phyloP scores from a whole-genome alignment of 2,329 filamentous ascomycete genomes.

The Claviceps arundinis region DNA sequence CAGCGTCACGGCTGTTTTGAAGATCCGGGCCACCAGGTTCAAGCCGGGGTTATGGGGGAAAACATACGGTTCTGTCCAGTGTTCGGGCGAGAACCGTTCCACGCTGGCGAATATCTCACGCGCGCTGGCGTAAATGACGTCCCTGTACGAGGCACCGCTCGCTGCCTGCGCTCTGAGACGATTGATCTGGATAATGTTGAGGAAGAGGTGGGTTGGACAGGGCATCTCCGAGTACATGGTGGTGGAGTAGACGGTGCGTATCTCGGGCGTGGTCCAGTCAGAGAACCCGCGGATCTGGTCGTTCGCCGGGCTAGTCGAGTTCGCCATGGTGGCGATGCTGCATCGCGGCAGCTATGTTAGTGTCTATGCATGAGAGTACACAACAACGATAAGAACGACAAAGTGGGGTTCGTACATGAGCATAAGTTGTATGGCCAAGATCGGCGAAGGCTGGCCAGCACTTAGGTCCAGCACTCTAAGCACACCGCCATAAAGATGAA shows the following conservation, averaged over 20 bases:
- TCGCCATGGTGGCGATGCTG: constrained; percentile 4
- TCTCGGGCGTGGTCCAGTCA: neutral
- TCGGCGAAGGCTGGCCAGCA: constrained; percentile 1
- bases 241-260: constrained; percentile 1
- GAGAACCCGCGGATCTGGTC: constrained; percentile 2
- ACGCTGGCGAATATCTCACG: neutral
- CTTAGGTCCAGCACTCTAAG: constrained; percentile 1
- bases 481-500: constrained; percentile 3
- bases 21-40: neutral
- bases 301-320: constrained; percentile 3
- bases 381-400: too few species aligned
- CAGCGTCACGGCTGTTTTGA: constrained; percentile 2
- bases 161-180: neutral
- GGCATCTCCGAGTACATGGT: constrained; percentile 4
- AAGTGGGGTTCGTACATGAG: neutral
- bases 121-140: neutral
- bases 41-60: neutral
- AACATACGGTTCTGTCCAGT: constrained; percentile 3
- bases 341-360: neutral
- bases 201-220: constrained; percentile 4
- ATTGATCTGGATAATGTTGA: constrained; percentile 2
- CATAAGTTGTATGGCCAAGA: constrained; percentile 4
- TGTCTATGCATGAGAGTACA: neutral
- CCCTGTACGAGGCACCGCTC: neutral
- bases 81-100: neutral